Base-by-base conservation (phyloP, 768 basidiomycete genomes). In the Tulasnella sp. region DNA sequence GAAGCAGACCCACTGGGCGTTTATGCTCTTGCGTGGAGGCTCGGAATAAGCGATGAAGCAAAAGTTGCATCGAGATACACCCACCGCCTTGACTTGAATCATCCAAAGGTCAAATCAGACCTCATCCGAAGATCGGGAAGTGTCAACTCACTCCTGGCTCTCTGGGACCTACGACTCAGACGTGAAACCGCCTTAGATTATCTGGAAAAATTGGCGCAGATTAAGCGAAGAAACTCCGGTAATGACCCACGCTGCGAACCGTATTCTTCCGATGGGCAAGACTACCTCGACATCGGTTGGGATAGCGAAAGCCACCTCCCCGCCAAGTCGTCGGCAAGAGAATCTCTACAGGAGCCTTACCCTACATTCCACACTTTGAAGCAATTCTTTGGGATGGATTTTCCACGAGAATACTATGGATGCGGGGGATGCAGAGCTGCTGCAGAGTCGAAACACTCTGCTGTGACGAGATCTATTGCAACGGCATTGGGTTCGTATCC, bases 151-250 rank as follows among this genome's bases (percentile, higher is more conserved):
- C 42, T 75, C 40, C 23, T 57, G 37, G 74, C 74, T n/a, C 29
- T 75, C 16, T 75, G 51, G 46, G 51, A 75, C 51, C 46, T 75
- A 23, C 40, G 74, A 7, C 37, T 46, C 11, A 48, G 74, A 20
- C 40, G 74, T 11, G 74, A 75, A 55, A 37, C 29, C 29, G 51
- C 46, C 26, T 18, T 75, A 3, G n/a, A 51, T 11, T 48, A 48
- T 20, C 13, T 75, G 46, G 48, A 3, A 10, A 75, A 46, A 26
- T 35, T 75, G 5, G 23, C n/a, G 35, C 11, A 40, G 18, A 46
- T 18, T 40, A 23, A n/a, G 51, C 42, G 16, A 29, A 39, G 39
- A 3, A 9, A 51, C 51, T 15, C 5, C 51, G 15, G 18, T n/a
- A n/a, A 51, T 51, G 15, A 51, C 16, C 15, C 18, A n/a, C 5